These are phyloP conservation scores for Lunularia cruciata DNA, from an alignment of 225 moss, liverwort and hornwort genomes.

Conservation along the genomic window DNA sequence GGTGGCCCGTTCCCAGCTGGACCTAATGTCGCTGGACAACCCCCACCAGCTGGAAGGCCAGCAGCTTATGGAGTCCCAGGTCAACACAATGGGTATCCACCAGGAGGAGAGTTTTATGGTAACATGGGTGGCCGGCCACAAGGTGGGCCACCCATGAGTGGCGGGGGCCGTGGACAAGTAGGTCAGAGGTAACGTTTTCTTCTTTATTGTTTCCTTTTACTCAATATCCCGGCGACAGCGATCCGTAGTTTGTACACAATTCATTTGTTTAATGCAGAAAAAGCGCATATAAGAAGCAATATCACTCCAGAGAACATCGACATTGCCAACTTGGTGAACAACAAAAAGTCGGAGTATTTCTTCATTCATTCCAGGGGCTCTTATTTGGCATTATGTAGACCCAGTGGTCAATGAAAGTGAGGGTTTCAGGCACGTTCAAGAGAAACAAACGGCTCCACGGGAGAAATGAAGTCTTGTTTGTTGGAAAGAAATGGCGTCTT, in stretches of 20 bases:
- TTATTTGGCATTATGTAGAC: too few species aligned
- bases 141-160: constrained; percentile 34
- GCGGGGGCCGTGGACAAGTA: constrained; percentile 44
- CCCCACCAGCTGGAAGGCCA: constrained; percentile 35
- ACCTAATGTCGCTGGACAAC: constrained; percentile 36
- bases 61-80: constrained; percentile 41
- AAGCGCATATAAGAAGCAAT: neutral
- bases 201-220: too few species aligned
- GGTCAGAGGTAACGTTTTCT: constrained; percentile 20
- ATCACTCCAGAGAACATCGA: neutral
- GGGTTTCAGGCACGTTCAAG: too few species aligned
- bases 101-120: constrained; percentile 40
- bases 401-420: too few species aligned
- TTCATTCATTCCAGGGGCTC: too few species aligned
- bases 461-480: too few species aligned
- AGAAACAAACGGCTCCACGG: too few species aligned
- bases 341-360: neutral
- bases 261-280: neutral
- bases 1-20: constrained; percentile 27
- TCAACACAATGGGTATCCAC: constrained; percentile 39
- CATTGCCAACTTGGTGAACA: neutral
- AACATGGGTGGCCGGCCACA: constrained; percentile 38
- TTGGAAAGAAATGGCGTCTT: too few species aligned
- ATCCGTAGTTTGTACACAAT: neutral
- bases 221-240: neutral